Conservation (phyloP, 192 early-diverging fungal genomes). For the Backusella australiensis region DNA sequence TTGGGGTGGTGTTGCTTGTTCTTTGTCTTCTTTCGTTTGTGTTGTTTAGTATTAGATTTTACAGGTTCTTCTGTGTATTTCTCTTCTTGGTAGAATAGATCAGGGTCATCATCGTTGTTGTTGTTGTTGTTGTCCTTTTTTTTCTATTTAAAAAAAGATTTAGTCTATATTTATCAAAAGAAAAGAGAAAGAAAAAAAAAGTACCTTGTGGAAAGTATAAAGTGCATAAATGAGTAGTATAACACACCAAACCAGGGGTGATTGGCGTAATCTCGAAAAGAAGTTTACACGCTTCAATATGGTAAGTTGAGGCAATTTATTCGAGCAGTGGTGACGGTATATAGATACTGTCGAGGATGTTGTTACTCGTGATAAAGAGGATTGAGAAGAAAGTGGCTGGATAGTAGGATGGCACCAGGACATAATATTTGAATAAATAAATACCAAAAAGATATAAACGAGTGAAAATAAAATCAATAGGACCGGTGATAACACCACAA, state of each 20-base stretch:
- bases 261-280: not conserved
- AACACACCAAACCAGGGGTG: conserved; percentile 3
- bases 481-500: conserved; percentile 12
- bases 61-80: not conserved
- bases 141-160: not conserved
- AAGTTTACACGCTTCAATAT: not conserved
- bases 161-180: not conserved
- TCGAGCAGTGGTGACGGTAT: not conserved
- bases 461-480: conserved; percentile 9
- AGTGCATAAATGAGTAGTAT: conserved; percentile 1
- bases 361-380: not conserved
- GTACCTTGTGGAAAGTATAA: not conserved
- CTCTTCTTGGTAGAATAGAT: not conserved
- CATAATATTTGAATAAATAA: conserved; percentile 7
- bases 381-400: not conserved
- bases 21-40: not conserved
- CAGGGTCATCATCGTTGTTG: not conserved
- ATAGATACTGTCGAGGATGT: not conserved
- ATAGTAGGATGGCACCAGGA: not conserved
- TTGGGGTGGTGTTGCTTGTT: not conserved
- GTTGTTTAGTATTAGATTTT: not conserved
- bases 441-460: conserved; percentile 3
- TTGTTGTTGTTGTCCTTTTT: not conserved
- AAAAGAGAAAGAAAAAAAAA: not conserved
- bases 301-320: not conserved